Percentiles rank a stretch among this genome's conserved stretches.
Evolutionary conservation across 805 yeast genomes (phyloP).

Genomic region (Candida ulmi): DNA sequence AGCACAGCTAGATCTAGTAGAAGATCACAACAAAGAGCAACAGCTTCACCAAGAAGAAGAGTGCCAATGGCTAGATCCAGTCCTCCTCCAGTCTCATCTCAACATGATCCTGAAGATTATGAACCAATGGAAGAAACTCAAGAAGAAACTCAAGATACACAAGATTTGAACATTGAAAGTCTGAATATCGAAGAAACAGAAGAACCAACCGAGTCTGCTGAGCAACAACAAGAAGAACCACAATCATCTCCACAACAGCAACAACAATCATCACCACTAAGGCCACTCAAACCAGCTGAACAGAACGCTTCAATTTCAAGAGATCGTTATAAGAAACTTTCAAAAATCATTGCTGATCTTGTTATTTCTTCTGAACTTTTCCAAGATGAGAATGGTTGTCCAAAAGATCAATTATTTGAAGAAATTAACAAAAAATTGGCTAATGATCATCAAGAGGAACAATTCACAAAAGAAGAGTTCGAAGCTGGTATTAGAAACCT

Average conservation of each 20-base stretch:
- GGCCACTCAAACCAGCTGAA: constrained; percentile 20
- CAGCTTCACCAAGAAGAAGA: constrained; percentile 16
- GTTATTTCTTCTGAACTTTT: constrained; percentile 35
- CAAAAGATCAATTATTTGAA: constrained; percentile 30
- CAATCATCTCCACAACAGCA: neutral
- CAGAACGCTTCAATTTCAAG: constrained; percentile 33
- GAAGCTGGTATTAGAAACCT: constrained; percentile 36
- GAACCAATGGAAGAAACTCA: constrained; percentile 11
- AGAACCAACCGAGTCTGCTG: neutral
- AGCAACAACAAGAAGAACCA: neutral
- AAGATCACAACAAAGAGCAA: too few species aligned
- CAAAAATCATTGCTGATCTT: constrained; percentile 40
- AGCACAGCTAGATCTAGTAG: too few species aligned
- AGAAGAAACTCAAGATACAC: constrained; percentile 9
- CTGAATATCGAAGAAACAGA: constrained; percentile 1
- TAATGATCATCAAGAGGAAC: constrained; percentile 35
- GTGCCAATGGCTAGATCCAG: constrained; percentile 5
- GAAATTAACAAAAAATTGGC: constrained; percentile 39
- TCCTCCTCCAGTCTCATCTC: constrained; percentile 1
- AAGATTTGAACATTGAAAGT: constrained; percentile 4
- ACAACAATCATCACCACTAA: neutral
- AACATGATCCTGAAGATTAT: constrained; percentile 15
- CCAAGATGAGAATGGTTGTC: constrained; percentile 41
- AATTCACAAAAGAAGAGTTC: constrained; percentile 38
- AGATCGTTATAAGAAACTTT: constrained; percentile 41